Evolutionary conservation across 257 asterid species (phyloP).

Genomic region (Solanum clarkiae): DNA sequence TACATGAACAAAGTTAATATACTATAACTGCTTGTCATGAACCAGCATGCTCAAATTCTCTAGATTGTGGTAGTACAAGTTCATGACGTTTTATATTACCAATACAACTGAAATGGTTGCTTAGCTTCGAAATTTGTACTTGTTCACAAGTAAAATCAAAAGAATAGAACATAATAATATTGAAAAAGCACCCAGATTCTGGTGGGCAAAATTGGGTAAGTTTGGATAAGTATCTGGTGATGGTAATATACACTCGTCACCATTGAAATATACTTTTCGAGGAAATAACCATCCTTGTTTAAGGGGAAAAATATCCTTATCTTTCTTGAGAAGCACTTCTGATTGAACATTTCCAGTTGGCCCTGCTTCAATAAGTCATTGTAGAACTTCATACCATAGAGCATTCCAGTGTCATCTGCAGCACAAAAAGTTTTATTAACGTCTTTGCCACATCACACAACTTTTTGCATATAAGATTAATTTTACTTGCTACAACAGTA

Average conservation of each 20-base stretch:
- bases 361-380: constrained; percentile 77
- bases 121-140: constrained; percentile 14
- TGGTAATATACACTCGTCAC: constrained; percentile 78
- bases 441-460: background rate
- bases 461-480: background rate
- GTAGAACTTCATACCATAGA: constrained; percentile 70
- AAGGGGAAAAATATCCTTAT: constrained; percentile 42
- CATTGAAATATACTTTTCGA: constrained; percentile 70
- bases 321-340: constrained; percentile 63
- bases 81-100: background rate
- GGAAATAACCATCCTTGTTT: constrained; percentile 92
- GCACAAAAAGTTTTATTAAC: background rate
- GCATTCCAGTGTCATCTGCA: constrained; percentile 87
- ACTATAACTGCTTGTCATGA: background rate
- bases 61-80: background rate
- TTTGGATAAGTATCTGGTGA: constrained; percentile 68
- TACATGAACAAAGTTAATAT: background rate
- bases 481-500: background rate
- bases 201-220: constrained; percentile 57
- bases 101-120: background rate
- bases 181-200: constrained; percentile 16
- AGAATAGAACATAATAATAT: constrained; percentile 12
- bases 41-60: background rate
- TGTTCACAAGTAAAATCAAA: constrained; percentile 10
- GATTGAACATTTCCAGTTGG: constrained; percentile 67